Conservation (phyloP, 176 grass and related monocot genomes). For the Juncus effusus region DNA sequence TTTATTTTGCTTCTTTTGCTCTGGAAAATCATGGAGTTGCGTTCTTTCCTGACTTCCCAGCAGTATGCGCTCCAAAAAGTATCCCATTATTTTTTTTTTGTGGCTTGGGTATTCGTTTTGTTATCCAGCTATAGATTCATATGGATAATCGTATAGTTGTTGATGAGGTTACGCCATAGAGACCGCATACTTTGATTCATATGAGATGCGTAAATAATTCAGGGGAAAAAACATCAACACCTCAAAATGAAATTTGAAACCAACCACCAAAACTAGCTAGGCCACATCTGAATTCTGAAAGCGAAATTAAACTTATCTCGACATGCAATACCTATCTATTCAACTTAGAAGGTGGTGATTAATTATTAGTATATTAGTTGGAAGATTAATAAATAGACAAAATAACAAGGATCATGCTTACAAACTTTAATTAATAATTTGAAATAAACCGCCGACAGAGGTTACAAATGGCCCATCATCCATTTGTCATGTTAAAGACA, state of each 20-base stretch:
- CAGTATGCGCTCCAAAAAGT: no score
- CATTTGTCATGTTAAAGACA: background rate
- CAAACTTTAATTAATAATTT: background rate
- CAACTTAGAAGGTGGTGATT: background rate
- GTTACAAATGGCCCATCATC: slow-evolving; percentile 15
- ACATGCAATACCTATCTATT: background rate
- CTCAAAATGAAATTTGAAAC: background rate
- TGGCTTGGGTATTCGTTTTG: no score
- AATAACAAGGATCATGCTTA: background rate
- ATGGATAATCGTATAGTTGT: no score
- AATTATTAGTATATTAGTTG: slow-evolving; percentile 4
- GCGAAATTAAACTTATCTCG: slow-evolving; percentile 26
- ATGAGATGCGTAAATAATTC: no score
- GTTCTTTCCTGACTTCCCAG: no score
- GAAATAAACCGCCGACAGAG: background rate
- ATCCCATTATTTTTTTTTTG: no score
- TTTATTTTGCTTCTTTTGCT: no score
- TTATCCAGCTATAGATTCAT: no score
- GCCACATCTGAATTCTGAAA: background rate
- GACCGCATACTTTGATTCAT: no score
- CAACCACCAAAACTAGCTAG: slow-evolving; percentile 15
- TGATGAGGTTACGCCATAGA: no score
- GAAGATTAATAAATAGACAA: slow-evolving; percentile 6
- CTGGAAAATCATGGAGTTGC: no score
- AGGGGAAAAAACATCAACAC: no score